Conservation (phyloP, 768 basidiomycete species). For the Suillus bovinus region DNA sequence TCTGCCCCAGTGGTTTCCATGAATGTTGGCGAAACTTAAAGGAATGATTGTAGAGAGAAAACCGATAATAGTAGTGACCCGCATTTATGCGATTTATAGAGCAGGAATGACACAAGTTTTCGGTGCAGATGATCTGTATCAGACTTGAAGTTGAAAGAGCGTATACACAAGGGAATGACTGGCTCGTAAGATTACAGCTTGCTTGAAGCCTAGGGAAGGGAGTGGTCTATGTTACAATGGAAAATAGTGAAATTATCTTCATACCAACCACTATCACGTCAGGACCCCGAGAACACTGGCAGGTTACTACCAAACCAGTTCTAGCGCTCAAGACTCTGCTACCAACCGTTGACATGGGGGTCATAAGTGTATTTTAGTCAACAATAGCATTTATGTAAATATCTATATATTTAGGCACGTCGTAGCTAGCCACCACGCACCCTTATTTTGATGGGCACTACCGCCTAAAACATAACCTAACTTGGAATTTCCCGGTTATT, state of each 20-base stretch:
- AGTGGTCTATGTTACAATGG: constrained; percentile 4
- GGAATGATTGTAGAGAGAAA: constrained; percentile 36
- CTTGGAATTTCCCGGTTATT: no score
- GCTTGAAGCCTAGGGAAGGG: constrained; percentile 4
- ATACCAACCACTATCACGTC: neutral
- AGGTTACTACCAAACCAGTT: constrained; percentile 11
- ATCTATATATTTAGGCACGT: no score
- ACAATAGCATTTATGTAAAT: no score
- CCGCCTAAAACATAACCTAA: no score
- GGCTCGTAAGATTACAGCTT: constrained; percentile 18
- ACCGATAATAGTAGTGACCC: constrained; percentile 32
- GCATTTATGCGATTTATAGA: constrained; percentile 9
- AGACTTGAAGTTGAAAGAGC: constrained; percentile 19
- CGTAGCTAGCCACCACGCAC: no score
- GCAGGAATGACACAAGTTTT: neutral
- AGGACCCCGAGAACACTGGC: constrained; percentile 8
- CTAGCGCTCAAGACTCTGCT: no score
- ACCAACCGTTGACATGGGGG: no score
- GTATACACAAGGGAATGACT: constrained; percentile 20
- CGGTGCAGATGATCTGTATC: constrained; percentile 2
- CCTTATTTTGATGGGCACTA: no score
- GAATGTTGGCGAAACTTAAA: constrained; percentile 34
- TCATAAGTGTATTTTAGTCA: no score
- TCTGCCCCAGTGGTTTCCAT: constrained; percentile 29
- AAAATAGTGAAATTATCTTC: neutral